Conservation (phyloP, 176 grass and related monocot species). For the Guadua angustifolia region DNA sequence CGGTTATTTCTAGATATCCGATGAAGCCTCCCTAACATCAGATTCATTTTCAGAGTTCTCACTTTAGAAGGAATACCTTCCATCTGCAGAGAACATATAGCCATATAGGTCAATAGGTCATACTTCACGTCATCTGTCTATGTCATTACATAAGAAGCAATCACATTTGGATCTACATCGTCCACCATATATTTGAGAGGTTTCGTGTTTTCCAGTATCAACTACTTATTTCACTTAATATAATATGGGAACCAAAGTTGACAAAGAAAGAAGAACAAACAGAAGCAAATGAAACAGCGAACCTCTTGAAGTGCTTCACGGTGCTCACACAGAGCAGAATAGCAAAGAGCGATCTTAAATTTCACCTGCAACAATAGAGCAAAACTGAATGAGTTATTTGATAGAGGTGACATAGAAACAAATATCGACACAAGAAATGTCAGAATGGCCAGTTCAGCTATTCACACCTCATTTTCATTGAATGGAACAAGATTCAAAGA, state of each 20-base stretch:
- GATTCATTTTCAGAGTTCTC: constrained; percentile 89
- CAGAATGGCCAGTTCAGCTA: not conserved
- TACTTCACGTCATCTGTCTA: not conserved
- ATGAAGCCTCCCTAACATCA: constrained; percentile 88
- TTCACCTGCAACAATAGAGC: constrained; percentile 69
- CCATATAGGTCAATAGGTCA: constrained; percentile 23
- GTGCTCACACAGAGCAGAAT: constrained; percentile 81
- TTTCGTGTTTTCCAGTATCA: not conserved
- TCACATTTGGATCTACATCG: not conserved
- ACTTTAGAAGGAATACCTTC: constrained; percentile 93
- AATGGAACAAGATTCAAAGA: constrained; percentile 63
- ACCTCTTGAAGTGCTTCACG: constrained; percentile 95
- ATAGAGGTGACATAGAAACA: constrained; percentile 7
- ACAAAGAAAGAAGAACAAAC: constrained; percentile 13
- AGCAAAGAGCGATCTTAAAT: constrained; percentile 85
- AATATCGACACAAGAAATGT: not conserved
- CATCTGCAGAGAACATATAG: constrained; percentile 66
- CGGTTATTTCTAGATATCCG: constrained; percentile 85
- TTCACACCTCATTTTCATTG: constrained; percentile 88
- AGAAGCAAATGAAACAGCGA: constrained; percentile 22
- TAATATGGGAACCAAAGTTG: constrained; percentile 2
- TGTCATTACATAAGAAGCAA: not conserved
- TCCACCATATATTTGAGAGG: constrained; percentile 1
- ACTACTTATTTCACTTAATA: not conserved
- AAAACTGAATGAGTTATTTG: constrained; percentile 39